Evolutionary conservation across 139 green algal species (phyloP), one percentile per base, ranked within the genome.

Genomic region (Spirogloea muscicola): DNA sequence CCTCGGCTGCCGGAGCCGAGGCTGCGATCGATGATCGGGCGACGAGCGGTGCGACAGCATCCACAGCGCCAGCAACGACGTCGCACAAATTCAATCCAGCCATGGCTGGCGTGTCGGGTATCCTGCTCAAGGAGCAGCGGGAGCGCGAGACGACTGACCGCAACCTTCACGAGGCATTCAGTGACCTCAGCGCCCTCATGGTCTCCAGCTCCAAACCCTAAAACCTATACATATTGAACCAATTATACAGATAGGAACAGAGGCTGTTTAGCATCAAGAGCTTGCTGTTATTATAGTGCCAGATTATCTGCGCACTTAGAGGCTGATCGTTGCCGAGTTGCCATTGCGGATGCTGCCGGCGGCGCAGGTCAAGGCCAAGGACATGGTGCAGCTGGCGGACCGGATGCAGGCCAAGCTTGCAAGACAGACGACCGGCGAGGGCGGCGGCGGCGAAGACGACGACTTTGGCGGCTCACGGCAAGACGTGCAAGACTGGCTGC

Each of bases 401-500:
- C 31, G 64, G 13, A 81, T 81, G 38, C 65, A 68, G 16, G 42
- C n/a, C 27, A 71, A 70, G 1, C 2, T 81, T 9, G 34, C 29
- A 3, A 25, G 39, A 36, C 64, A 27, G 21, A 5, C 64, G 67
- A 18, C 64, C 16, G 37, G 34, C n/a, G 39, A 25, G 16, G 61
- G 58, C 48, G 34, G 44, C 42, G 49, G 44, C 63, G 1, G 2
- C 27, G 43, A 0, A 18, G 68, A 65, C 18, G 72, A 80, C 3
- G n/a, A 81, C 0, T 41, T 74, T 71, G 68, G n/a, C n/a, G n/a
- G 61, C 21, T 82, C 67, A 31, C 44, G 31, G 43, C 31, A 79
- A 41, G 89, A 91, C 55, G 89, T 94, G 59, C 82, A 91, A 55
- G 74, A 85, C 18, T 84, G 92, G 74, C 83, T 98, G 27, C 82